phyloP scores from a whole-genome alignment of 345 rosid species.

The Citrus cavaleriei region DNA sequence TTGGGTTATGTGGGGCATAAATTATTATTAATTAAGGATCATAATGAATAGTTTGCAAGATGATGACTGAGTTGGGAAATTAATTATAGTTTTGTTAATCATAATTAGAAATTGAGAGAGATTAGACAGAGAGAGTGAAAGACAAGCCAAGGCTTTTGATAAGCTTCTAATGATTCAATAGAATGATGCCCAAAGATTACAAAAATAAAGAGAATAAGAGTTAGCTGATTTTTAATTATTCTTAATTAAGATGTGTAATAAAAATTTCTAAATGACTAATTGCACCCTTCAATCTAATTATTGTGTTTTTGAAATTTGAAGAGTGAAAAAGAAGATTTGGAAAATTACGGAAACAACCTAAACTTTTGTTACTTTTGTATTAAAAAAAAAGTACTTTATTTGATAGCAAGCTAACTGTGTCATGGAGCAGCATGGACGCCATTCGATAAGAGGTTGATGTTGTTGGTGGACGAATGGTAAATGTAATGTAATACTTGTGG shows the following conservation, averaged over 20 bases:
- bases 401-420: too few relatives aligned
- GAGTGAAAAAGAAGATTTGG: background rate
- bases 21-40: conserved; percentile 11
- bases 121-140: background rate
- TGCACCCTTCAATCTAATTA: background rate
- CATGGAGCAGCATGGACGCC: too few relatives aligned
- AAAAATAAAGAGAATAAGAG: background rate
- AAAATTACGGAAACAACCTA: background rate
- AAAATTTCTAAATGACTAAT: background rate
- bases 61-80: background rate
- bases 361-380: too few relatives aligned
- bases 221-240: background rate
- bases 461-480: too few relatives aligned
- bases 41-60: background rate
- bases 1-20: conserved; percentile 13
- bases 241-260: background rate
- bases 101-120: background rate
- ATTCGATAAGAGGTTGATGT: too few relatives aligned
- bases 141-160: background rate
- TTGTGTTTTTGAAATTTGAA: background rate
- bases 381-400: too few relatives aligned
- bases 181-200: too few relatives aligned
- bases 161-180: background rate
- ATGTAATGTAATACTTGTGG: too few relatives aligned
- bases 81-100: background rate